These are phyloP conservation scores for Pichia sp. DNA, from an alignment of 1,139 yeast species.

Conservation along the genomic window DNA sequence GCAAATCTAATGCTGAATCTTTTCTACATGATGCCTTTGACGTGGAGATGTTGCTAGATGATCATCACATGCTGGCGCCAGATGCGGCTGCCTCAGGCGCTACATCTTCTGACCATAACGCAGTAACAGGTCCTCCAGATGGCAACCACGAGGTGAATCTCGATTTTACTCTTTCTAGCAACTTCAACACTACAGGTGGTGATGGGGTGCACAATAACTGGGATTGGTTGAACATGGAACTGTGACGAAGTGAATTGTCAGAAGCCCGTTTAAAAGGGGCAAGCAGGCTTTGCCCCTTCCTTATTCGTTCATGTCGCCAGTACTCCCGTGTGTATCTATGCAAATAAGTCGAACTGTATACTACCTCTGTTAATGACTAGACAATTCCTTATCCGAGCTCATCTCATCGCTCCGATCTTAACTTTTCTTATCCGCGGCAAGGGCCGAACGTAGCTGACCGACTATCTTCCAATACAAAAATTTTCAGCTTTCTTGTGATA, in stretches of 20 bases:
- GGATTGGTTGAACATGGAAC: constrained; percentile 34
- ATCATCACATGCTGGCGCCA: not conserved
- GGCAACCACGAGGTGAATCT: not conserved
- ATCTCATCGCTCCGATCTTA: not conserved
- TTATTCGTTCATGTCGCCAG: too few relatives aligned
- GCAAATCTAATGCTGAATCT: not conserved
- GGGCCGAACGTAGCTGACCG: not conserved
- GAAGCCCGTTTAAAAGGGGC: not conserved
- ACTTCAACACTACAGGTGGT: constrained; percentile 5
- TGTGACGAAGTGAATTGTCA: constrained; percentile 14
- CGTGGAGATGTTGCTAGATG: constrained; percentile 7
- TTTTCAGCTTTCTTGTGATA: too few relatives aligned
- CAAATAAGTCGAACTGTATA: not conserved
- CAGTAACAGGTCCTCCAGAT: not conserved
- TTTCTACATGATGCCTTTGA: constrained; percentile 10
- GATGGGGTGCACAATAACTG: constrained; percentile 23
- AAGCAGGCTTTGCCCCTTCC: not conserved
- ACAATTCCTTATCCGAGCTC: not conserved
- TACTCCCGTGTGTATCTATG: not conserved
- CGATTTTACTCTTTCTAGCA: not conserved
- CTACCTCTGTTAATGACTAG: not conserved
- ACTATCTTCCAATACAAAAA: too few relatives aligned
- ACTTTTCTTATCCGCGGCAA: not conserved
- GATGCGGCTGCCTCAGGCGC: not conserved
- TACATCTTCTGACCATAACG: not conserved